Evolutionary conservation across 495 filamentous ascomycete species (phyloP).

Genomic region (Tuber indicum): DNA sequence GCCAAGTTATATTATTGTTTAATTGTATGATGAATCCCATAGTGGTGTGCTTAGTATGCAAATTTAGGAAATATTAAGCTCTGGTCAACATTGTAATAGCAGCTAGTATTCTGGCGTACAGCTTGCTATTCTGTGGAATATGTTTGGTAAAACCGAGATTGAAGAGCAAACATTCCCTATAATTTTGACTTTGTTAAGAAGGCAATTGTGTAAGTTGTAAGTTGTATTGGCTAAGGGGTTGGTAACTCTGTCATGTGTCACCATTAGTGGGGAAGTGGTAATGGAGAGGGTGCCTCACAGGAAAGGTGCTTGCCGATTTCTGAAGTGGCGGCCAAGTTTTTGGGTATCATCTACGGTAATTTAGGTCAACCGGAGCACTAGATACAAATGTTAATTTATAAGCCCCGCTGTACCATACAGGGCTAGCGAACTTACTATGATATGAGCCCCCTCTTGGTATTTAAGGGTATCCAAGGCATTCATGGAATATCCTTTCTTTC

Average conservation of each 20-base stretch:
- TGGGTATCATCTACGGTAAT: no score
- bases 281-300: neutral
- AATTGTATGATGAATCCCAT: no score
- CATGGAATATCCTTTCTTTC: neutral
- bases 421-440: neutral
- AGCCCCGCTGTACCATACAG: neutral
- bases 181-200: neutral
- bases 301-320: neutral
- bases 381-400: neutral
- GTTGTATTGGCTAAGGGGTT: neutral
- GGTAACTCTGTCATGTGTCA: neutral
- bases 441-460: neutral
- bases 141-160: neutral
- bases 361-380: neutral
- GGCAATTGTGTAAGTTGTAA: neutral
- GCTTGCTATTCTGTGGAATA: neutral
- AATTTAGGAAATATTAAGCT: no score
- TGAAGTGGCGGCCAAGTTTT: neutral
- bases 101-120: neutral
- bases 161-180: neutral
- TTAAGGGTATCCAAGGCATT: neutral
- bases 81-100: neutral
- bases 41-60: no score
- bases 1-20: no score
- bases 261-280: neutral